Base-by-base conservation (phyloP, 352 stramenopile genomes). In the Thalassiosira mediterranea region DNA sequence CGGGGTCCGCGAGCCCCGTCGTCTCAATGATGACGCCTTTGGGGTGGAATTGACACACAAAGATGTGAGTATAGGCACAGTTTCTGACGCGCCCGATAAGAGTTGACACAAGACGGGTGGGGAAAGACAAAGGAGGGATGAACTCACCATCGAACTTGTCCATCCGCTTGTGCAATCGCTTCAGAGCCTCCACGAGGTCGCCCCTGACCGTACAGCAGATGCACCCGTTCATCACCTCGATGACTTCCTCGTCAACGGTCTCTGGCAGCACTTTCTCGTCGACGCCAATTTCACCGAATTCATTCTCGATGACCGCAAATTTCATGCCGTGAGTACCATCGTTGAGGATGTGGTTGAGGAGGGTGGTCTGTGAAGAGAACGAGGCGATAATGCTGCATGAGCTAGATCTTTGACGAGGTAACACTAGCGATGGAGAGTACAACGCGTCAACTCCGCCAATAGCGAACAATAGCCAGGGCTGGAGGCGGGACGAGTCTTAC, bases 191-290 rank as follows among this genome's bases (percentile, higher is more conserved):
- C 0, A 95, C 77, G 0, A 96, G 65, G 74, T 98, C 96, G 32
- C 94, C 93, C 21, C 96, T 90, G 59, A 98, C 95, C 0, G 96
- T 97, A 87, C 97, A 99, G 81, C 97, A 99, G 53, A 99, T 95
- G 79, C 97, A 99, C 25, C 97, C 97, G 65, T 99, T 99, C 79
- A 98, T 94, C 52, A 98, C 91, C 62, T 98, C 97, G 60, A 98
- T 85, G 4, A 94, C 58, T 61, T 93, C 89, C 49, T 94, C 88
- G 17, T 86, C 78, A 4, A 84, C 93, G 34, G 64, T 90, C 84
- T 90, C 79, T 1, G 80, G 68, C 34, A 98, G 86, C 10, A 98
- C 89, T 49, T 93, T 95, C 71, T 98, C 95, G 28, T 98, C 96
- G 40, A 98, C 91, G 23, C 96, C 92, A 62, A 98, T 92, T 51